Conservation (phyloP, 306 rosid species). For the Quercus robur region DNA sequence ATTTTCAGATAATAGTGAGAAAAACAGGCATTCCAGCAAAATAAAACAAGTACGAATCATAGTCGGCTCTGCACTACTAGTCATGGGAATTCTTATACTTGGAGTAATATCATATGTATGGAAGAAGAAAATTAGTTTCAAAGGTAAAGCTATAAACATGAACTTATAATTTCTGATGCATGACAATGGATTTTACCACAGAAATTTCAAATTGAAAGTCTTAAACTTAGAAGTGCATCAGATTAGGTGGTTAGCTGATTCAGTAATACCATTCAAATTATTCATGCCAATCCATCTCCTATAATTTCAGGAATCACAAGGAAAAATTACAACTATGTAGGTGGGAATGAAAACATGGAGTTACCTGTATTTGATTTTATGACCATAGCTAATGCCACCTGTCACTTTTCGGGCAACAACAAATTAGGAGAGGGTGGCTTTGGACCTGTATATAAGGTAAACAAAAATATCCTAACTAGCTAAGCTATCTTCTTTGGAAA, state of each 20-base stretch:
- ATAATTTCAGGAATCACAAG: background rate
- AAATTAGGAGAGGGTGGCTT: slow-evolving; percentile 70
- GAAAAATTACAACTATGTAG: background rate
- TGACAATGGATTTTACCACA: background rate
- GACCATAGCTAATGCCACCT: slow-evolving; percentile 36
- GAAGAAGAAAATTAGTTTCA: background rate
- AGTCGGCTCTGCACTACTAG: background rate
- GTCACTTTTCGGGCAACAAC: slow-evolving; percentile 35
- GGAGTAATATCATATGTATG: background rate
- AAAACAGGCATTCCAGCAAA: background rate
- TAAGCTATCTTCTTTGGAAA: background rate
- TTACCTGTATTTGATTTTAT: slow-evolving; percentile 41
- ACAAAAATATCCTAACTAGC: background rate
- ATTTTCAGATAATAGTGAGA: background rate
- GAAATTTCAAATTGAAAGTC: too few relatives aligned
- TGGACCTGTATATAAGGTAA: slow-evolving; percentile 57
- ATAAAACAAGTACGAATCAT: background rate
- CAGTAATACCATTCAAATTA: background rate
- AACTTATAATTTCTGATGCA: background rate
- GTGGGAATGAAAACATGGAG: slow-evolving; percentile 33
- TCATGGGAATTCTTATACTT: too few relatives aligned
- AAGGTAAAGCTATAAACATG: background rate
- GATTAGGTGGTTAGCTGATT: background rate
- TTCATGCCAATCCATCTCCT: background rate
- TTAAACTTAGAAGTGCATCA: background rate